phyloP scores from a whole-genome alignment of 306 rosid genomes.

The Cicer cuneatum region DNA sequence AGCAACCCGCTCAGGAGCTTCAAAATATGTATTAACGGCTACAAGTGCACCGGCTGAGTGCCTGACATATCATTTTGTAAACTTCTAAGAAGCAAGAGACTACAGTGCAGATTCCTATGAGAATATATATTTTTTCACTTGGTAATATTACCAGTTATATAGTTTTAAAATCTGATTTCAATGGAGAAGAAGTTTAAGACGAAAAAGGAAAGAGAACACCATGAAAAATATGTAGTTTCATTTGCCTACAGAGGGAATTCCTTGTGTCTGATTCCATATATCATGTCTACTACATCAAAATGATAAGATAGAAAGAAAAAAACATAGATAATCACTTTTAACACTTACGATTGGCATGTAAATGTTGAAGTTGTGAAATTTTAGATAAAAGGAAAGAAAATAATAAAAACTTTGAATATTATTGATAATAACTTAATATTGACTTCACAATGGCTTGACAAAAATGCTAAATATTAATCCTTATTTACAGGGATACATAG shows the following conservation, averaged over 20 bases:
- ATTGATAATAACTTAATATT: too few species aligned
- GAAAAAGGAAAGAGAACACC: not conserved
- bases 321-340: not conserved
- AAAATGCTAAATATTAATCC: too few species aligned
- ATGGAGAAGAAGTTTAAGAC: conserved; percentile 12
- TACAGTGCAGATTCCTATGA: conserved; percentile 16
- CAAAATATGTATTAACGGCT: conserved; percentile 81
- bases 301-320: conserved; percentile 2
- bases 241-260: conserved; percentile 3
- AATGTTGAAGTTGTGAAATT: too few species aligned
- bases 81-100: conserved; percentile 32
- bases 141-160: not conserved
- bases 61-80: conserved; percentile 57
- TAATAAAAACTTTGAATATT: too few species aligned
- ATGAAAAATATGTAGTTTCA: not conserved
- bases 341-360: not conserved
- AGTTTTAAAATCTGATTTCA: conserved; percentile 18
- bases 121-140: conserved; percentile 9
- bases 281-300: conserved; percentile 16
- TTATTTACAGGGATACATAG: too few species aligned
- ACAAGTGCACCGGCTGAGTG: conserved; percentile 93
- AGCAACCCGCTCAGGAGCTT: conserved; percentile 89
- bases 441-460: too few species aligned
- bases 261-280: not conserved
- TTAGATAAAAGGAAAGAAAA: too few species aligned